phyloP scores from a whole-genome alignment of 768 basidiomycete species.

The Lactifluus subvellereus region DNA sequence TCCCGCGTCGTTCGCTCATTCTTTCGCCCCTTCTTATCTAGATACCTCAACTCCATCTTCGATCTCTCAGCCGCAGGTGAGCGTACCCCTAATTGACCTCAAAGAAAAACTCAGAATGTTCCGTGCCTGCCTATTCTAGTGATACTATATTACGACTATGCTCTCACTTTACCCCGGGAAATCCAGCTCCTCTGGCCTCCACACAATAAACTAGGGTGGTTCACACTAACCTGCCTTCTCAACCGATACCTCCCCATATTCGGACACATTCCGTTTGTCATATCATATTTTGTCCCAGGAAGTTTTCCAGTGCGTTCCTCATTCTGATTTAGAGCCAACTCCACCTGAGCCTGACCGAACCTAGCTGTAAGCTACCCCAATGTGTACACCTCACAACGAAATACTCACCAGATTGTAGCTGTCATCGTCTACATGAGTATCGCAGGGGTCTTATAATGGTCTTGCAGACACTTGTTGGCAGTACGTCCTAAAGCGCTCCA shows the following conservation, averaged over 20 bases:
- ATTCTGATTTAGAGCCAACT: neutral
- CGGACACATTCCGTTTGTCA: slow-evolving; percentile 29
- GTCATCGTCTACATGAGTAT: neutral
- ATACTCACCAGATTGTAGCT: neutral
- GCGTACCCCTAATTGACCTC: neutral
- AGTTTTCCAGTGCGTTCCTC: neutral
- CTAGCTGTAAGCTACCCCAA: slow-evolving; percentile 8
- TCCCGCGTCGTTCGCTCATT: neutral
- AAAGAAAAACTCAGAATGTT: neutral
- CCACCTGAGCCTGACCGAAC: neutral
- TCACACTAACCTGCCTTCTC: slow-evolving; percentile 42
- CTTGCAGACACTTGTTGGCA: neutral
- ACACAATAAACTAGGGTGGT: slow-evolving; percentile 33
- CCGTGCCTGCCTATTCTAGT: slow-evolving; percentile 15
- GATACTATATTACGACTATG: slow-evolving; percentile 31
- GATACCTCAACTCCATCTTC: slow-evolving; percentile 3
- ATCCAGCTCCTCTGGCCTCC: slow-evolving; percentile 40
- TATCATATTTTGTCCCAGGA: slow-evolving; percentile 21
- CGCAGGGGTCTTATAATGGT: neutral
- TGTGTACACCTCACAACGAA: neutral
- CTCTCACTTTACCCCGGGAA: slow-evolving; percentile 33
- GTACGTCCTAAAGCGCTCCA: neutral
- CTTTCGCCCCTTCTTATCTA: neutral
- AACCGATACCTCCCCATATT: slow-evolving; percentile 46
- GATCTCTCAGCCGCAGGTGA: slow-evolving; percentile 2